These are phyloP conservation scores for Aegle marmelos DNA, from an alignment of 345 rosid species.

Conservation along the genomic window DNA sequence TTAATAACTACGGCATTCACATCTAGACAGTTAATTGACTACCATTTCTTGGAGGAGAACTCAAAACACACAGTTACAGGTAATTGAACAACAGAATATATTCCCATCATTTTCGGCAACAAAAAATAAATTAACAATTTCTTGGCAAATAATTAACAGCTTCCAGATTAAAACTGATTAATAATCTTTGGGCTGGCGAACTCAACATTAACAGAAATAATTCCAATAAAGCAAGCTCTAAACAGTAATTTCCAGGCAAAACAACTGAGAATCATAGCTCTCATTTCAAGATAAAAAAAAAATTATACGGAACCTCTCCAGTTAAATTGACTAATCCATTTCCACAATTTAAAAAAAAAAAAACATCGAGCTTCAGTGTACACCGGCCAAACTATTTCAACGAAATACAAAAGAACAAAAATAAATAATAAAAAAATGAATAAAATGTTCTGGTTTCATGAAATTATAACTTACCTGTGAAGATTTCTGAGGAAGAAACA, in stretches of 20 bases:
- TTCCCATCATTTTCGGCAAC: not conserved
- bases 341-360: not conserved
- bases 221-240: not conserved
- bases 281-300: not conserved
- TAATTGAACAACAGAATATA: not conserved
- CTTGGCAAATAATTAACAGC: not conserved
- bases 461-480: not conserved
- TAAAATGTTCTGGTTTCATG: no score
- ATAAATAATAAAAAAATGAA: not conserved
- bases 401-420: not conserved
- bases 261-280: not conserved
- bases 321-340: not conserved
- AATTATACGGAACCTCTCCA: no score
- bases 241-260: not conserved
- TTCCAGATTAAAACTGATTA: not conserved
- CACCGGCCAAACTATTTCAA: not conserved
- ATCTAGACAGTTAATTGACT: not conserved
- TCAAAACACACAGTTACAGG: not conserved
- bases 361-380: not conserved
- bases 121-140: not conserved
- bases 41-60: not conserved
- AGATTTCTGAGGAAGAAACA: conserved; percentile 3
- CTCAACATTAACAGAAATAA: not conserved
- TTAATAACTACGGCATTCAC: not conserved
- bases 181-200: not conserved